These are phyloP conservation scores for Stenocarpella maydis DNA, from an alignment of 2,329 filamentous ascomycete species.

Conservation along the genomic window DNA sequence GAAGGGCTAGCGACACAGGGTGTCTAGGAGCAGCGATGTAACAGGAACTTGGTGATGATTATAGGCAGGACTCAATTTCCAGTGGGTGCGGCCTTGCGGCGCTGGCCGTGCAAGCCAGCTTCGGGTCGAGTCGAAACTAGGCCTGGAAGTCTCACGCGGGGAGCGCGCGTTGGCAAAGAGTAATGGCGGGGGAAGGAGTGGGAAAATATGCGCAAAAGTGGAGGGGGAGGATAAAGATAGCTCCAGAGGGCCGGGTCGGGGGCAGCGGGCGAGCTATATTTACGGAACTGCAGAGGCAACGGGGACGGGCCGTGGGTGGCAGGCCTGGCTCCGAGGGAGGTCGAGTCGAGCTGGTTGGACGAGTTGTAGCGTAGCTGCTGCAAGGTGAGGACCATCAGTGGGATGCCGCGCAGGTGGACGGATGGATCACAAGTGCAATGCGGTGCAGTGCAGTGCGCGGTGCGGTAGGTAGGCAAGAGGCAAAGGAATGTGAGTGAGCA, in stretches of 20 bases:
- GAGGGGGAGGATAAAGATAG: conserved; percentile 31
- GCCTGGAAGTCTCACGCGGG: conserved; percentile 24
- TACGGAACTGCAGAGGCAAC: background rate
- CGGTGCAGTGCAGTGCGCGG: no score
- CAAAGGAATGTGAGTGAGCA: background rate
- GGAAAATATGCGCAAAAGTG: conserved; percentile 7
- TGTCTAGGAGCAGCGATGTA: conserved; percentile 26
- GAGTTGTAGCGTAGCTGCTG: background rate
- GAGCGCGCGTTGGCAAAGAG: background rate
- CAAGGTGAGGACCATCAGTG: conserved; percentile 6
- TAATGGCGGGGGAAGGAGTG: conserved; percentile 11
- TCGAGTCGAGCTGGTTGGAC: conserved; percentile 3
- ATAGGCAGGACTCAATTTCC: conserved; percentile 32
- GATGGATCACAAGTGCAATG: conserved; percentile 21
- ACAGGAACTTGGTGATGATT: conserved; percentile 22
- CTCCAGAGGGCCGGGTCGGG: conserved; percentile 25
- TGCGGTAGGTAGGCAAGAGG: background rate
- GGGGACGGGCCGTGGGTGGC: conserved; percentile 13
- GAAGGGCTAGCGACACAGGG: conserved; percentile 37
- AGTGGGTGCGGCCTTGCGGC: conserved; percentile 31
- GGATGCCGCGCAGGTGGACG: background rate
- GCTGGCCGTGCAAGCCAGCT: conserved; percentile 33
- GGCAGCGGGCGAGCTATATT: conserved; percentile 23
- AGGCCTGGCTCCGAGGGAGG: conserved; percentile 4
- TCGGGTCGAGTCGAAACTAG: conserved; percentile 30